Evolutionary conservation across 345 rosid species (phyloP), one percentile per base, ranked within the genome.

Genomic region (Hypericum perforatum): DNA sequence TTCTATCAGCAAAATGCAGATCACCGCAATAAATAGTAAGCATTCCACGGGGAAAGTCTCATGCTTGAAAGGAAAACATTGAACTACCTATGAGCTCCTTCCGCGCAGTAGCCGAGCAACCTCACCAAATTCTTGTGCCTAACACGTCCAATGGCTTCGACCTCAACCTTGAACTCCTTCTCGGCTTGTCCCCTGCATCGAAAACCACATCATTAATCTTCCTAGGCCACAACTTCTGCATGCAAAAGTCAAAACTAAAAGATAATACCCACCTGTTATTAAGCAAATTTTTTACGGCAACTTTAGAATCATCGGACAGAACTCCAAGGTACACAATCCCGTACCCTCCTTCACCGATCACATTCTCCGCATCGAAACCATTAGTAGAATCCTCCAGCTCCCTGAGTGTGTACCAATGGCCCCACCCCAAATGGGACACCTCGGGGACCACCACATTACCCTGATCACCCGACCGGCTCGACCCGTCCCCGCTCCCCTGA

Each of bases 331-430:
- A 90, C 16, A 90, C 97, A 67, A 90, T 84, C 64, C 97, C 97
- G 39, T 90, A 90, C 32, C 97, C 95, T 40, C 97, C 97, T 72
- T 90, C 85, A 9, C 97, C 97, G 11, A 90, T 74, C 12, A 90
- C 91, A 70, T 86, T 90, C 68, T 82, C 85, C 52, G 71, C 77
- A 40, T 84, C 76, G 37, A 90, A 81, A 0, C 82, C 88, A 67
- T 80, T 77, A 0, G 94, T 90, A 0, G 88, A 73, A 0, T 63
- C 80, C 59, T 86, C 88, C 9, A 90, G 88, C 81, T 90, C 95
- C 57, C 97, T 82, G 60, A 90, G 65, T 41, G 57, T 46, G 22
- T 46, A 46, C 50, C 50, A 46, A 46, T 46, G 50, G 12, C 50
- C 50, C 50, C 50, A 46, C 13, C 50, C 50, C 67, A 91, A 71